These are phyloP conservation scores for Ambispora gerdemannii DNA, from an alignment of 192 early-diverging fungal genomes.

Conservation along the genomic window DNA sequence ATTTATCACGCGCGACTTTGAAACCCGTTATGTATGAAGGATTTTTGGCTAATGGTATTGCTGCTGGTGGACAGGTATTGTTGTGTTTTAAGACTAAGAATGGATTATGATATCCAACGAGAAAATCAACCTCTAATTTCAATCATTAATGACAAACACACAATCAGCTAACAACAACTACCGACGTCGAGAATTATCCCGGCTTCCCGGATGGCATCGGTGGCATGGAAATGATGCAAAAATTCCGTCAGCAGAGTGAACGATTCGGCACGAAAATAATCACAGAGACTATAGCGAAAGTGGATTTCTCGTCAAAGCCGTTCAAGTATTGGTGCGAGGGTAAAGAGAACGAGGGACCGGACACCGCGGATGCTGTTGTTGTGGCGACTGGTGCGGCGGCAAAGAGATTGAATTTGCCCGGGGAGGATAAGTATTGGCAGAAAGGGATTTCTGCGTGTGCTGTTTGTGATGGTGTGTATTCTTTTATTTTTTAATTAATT, in stretches of 20 bases:
- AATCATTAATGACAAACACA: too few species aligned
- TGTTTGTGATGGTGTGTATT: slow-evolving; percentile 81
- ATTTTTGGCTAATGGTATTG: slow-evolving; percentile 85
- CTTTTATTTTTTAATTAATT: not conserved
- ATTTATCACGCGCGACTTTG: slow-evolving; percentile 91
- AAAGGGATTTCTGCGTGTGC: slow-evolving; percentile 99
- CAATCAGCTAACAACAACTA: slow-evolving; percentile 87
- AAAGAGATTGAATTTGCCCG: slow-evolving; percentile 82
- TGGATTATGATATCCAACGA: too few species aligned
- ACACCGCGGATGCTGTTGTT: slow-evolving; percentile 81
- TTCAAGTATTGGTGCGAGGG: slow-evolving; percentile 88
- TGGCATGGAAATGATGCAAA: slow-evolving; percentile 84
- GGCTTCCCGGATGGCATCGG: slow-evolving; percentile 92
- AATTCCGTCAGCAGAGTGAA: slow-evolving; percentile 80
- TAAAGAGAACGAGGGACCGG: slow-evolving; percentile 62
- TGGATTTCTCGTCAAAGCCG: slow-evolving; percentile 78
- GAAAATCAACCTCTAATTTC: too few species aligned
- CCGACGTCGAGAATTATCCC: slow-evolving; percentile 94
- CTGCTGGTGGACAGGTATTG: slow-evolving; percentile 49
- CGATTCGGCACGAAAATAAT: slow-evolving; percentile 83
- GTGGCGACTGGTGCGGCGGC: slow-evolving; percentile 99
- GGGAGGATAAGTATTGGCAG: slow-evolving; percentile 95
- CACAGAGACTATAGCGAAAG: slow-evolving; percentile 86
- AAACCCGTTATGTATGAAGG: slow-evolving; percentile 94
- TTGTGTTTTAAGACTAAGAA: not conserved